These are phyloP conservation scores for Melanomma pulvis-pyrius DNA, from an alignment of 495 filamentous ascomycete species.

Conservation along the genomic window DNA sequence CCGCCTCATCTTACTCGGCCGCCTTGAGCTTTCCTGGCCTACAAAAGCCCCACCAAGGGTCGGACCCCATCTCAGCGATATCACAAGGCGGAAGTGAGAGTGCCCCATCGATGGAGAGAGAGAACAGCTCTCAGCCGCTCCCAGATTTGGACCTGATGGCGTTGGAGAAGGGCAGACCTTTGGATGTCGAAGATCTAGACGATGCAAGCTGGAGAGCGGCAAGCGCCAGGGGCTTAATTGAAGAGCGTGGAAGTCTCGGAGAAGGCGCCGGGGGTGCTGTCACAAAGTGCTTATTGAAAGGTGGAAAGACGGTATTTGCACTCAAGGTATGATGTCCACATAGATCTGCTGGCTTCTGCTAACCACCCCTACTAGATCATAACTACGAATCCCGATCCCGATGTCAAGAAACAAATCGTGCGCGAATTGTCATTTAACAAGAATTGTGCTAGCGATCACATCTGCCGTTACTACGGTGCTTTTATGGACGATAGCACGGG, in stretches of 20 bases:
- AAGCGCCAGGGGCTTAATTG: slow-evolving; percentile 81
- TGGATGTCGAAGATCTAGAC: slow-evolving; percentile 92
- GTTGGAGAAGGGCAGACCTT: slow-evolving; percentile 73
- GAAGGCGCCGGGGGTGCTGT: slow-evolving; percentile 97
- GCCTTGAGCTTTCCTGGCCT: slow-evolving; percentile 67
- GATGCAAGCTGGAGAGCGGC: slow-evolving; percentile 94
- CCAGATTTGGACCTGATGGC: slow-evolving; percentile 75
- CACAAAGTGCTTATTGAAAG: slow-evolving; percentile 83
- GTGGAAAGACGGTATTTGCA: slow-evolving; percentile 92
- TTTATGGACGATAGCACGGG: slow-evolving; percentile 91
- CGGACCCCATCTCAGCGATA: slow-evolving; percentile 87
- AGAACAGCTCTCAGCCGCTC: slow-evolving; percentile 66
- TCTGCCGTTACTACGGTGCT: slow-evolving; percentile 95
- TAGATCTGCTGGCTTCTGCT: slow-evolving; percentile 17
- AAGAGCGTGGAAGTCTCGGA: slow-evolving; percentile 85
- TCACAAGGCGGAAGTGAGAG: slow-evolving; percentile 62
- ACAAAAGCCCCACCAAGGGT: slow-evolving; percentile 62
- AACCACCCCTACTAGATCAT: slow-evolving; percentile 68
- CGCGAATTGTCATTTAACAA: slow-evolving; percentile 97
- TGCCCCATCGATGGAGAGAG: slow-evolving; percentile 70
- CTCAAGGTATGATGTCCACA: slow-evolving; percentile 70
- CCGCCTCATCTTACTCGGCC: slow-evolving; percentile 77
- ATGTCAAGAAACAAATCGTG: slow-evolving; percentile 96
- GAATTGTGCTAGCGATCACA: slow-evolving; percentile 88
- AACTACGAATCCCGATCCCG: slow-evolving; percentile 94